These are phyloP conservation scores for Trichoderma sp. DNA, from an alignment of 2,329 filamentous ascomycete species.

Conservation along the genomic window DNA sequence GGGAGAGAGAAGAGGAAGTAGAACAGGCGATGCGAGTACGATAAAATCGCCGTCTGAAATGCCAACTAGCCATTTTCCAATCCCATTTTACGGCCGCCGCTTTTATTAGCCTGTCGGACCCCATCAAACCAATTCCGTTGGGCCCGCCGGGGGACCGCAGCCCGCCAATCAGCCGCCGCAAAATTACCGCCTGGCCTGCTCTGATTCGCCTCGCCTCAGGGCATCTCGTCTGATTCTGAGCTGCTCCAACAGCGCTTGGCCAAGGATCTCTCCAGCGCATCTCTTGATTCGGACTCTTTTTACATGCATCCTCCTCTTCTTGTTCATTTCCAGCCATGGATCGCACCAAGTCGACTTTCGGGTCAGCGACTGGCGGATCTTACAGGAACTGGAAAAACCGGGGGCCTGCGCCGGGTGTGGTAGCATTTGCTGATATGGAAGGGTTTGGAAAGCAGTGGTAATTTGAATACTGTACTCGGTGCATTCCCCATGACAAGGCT, in stretches of 20 bases:
- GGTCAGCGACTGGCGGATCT: not conserved
- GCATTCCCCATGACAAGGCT: not conserved
- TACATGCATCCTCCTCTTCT: not conserved
- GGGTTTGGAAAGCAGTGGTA: not conserved
- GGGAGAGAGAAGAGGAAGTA: not conserved
- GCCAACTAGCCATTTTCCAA: slow-evolving; percentile 1
- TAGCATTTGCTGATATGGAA: not conserved
- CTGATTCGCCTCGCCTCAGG: slow-evolving; percentile 27
- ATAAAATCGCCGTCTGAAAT: slow-evolving; percentile 4
- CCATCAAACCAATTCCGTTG: slow-evolving; percentile 7
- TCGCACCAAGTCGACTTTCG: not conserved
- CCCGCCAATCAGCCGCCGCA: slow-evolving; percentile 27
- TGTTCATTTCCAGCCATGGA: not conserved
- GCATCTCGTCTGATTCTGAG: not conserved
- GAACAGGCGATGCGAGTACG: slow-evolving; percentile 5
- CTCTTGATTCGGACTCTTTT: not conserved
- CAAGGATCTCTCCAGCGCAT: not conserved
- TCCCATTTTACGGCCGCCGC: too few relatives aligned
- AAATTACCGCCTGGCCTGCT: slow-evolving; percentile 29
- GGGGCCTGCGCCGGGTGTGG: not conserved
- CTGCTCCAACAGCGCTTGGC: not conserved
- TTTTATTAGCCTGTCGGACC: not conserved
- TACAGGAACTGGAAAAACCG: not conserved
- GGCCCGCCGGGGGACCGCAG: not conserved
- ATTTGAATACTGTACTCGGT: not conserved